Evolutionary conservation across 257 asterid genomes (phyloP).

Genomic region (Nicotiana paniculata): DNA sequence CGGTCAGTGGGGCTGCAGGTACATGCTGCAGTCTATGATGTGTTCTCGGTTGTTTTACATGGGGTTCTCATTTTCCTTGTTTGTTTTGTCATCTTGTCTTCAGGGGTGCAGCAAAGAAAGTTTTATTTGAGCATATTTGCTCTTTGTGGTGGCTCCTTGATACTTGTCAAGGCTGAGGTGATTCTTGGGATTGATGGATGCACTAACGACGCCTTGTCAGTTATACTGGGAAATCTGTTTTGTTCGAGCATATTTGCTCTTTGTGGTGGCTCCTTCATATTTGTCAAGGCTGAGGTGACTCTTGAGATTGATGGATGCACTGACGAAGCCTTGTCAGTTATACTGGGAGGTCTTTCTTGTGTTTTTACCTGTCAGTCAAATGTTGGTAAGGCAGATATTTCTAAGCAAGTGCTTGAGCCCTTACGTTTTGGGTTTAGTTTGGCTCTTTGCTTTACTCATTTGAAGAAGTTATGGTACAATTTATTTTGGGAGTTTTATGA

Average conservation of each 20-base stretch:
- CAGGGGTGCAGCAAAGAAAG: conserved; percentile 43
- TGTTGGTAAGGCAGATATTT: conserved; percentile 19
- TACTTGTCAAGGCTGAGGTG: conserved; percentile 69
- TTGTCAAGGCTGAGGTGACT: conserved; percentile 50
- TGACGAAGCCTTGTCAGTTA: conserved; percentile 58
- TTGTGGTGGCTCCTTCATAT: background rate
- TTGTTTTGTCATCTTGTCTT: conserved; percentile 31
- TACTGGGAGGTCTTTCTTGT: conserved; percentile 46
- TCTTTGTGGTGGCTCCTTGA: conserved; percentile 27
- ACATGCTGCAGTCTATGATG: conserved; percentile 33
- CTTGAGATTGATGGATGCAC: conserved; percentile 48
- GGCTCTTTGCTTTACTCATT: background rate
- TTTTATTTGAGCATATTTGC: conserved; percentile 29
- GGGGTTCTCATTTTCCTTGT: conserved; percentile 33
- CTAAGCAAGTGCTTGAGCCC: conserved; percentile 4
- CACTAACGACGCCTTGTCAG: conserved; percentile 65
- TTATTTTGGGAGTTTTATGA: background rate
- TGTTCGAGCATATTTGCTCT: conserved; percentile 34
- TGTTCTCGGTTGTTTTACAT: background rate
- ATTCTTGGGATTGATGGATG: conserved; percentile 42
- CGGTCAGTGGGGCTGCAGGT: conserved; percentile 49
- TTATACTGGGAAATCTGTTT: conserved; percentile 48
- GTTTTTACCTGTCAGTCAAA: conserved; percentile 39
- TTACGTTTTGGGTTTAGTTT: background rate
- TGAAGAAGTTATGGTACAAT: background rate